Base-by-base conservation (phyloP, 371 early-diverging fungal genomes). In the Blastocladiella emersonii region DNA sequence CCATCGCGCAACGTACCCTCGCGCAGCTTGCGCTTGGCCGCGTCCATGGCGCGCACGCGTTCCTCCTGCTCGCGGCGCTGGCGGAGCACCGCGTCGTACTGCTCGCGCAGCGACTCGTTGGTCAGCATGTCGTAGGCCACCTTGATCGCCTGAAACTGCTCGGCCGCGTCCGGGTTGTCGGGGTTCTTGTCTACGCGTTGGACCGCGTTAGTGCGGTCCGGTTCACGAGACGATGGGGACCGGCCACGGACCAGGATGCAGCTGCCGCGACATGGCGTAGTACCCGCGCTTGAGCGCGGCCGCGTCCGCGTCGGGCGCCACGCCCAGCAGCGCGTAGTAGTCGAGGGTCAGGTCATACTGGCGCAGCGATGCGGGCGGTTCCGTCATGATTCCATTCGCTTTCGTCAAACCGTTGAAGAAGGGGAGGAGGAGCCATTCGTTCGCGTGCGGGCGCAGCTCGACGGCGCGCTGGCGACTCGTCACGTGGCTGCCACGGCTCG, bases 221-320 rank as follows among this genome's bases (percentile, higher is more conserved):
- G n/a, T n/a, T n/a, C n/a, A 39, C 39, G 25, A 19, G 48, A n/a
- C 7, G 48, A 6, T 19, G 5, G n/a, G 1, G 10, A 48, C 0
- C 3, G 0, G 4, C 10, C 25, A 30, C 53, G 32, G 13, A 59
- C 60, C 60, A 13, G 60, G 60, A 43, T 59, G 60, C 2, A 59
- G 44, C 25, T 37, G 8, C 27, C 57, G 61, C 7, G 76, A 75
- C 10, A 69, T 43, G 57, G 63, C 66, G 45, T 67, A 69, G 66
- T 71, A 81, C 17, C 78, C 74, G 57, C 71, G 72, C 61, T 70
- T 73, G 57, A 81, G 70, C 51, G 74, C 75, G 35, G 66, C 65
- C 27, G 70, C 71, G 15, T 72, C 64, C 32, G 78, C 76, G 13
- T n/a, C 49, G 39, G 65, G 67, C 19, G 51, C 19, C 4, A 81